These are phyloP conservation scores for Boletus pseudo-olivaceus DNA, from an alignment of 768 basidiomycete genomes.

Conservation along the genomic window DNA sequence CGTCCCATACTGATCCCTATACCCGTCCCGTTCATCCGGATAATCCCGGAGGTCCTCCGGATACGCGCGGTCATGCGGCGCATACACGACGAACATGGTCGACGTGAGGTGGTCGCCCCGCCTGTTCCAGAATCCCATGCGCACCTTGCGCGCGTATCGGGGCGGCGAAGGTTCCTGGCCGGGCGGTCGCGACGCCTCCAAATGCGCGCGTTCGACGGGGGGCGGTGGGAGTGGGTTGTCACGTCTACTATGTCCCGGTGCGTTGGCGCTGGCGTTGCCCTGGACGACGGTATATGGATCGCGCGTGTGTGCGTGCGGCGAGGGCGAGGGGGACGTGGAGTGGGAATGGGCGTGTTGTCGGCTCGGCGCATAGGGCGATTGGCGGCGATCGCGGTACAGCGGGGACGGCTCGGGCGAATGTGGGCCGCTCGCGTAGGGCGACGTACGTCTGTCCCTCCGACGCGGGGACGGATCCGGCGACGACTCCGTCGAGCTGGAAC, in stretches of 20 bases:
- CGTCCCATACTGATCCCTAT: constrained; percentile 49
- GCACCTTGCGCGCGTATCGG: constrained; percentile 33
- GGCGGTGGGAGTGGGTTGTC: constrained; percentile 31
- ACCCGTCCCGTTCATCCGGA: constrained; percentile 53
- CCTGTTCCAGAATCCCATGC: constrained; percentile 69
- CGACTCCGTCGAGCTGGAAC: constrained; percentile 15
- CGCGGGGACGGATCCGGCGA: constrained; percentile 29
- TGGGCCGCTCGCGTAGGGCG: constrained; percentile 17
- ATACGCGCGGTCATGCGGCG: constrained; percentile 51
- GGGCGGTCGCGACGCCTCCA: constrained; percentile 27
- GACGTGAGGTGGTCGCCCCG: constrained; percentile 68
- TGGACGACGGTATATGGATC: constrained; percentile 4
- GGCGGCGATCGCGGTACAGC: constrained; percentile 23
- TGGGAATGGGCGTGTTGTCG: constrained; percentile 5
- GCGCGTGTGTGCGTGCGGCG: constrained; percentile 9
- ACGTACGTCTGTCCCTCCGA: constrained; percentile 21
- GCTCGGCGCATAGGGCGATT: constrained; percentile 18
- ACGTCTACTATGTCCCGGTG: constrained; percentile 10
- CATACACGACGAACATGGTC: constrained; percentile 59
- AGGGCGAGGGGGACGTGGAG: constrained; percentile 10
- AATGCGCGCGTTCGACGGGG: constrained; percentile 22
- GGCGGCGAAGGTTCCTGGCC: constrained; percentile 30
- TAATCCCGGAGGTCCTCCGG: constrained; percentile 61
- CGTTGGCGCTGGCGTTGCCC: neutral
- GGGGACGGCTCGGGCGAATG: constrained; percentile 29